Conservation (phyloP, 495 filamentous ascomycete genomes). For the Penicillium lagena region DNA sequence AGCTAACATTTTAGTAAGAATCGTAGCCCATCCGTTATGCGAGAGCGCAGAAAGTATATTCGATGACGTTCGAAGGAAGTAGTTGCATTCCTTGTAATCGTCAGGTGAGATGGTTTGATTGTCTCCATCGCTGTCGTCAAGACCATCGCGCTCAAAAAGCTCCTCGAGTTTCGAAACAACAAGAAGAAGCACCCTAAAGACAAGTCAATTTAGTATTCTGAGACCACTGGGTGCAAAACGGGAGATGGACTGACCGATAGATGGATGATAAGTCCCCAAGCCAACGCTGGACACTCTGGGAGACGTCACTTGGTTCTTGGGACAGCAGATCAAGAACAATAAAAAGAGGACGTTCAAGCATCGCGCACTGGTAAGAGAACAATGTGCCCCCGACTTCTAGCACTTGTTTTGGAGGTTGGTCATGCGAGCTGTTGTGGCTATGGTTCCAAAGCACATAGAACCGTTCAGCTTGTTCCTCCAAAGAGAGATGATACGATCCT, state of each 20-base stretch:
- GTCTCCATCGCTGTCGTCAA: conserved; percentile 5
- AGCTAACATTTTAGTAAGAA: conserved; percentile 28
- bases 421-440: conserved; percentile 58
- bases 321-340: conserved; percentile 72
- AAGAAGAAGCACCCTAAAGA: conserved; percentile 36
- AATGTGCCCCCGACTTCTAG: conserved; percentile 30
- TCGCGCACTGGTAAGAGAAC: conserved; percentile 41
- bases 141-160: conserved; percentile 22
- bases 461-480: conserved; percentile 37
- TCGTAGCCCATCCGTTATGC: conserved; percentile 35
- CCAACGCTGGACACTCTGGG: conserved; percentile 74
- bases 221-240: not conserved
- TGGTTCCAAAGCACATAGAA: conserved; percentile 77
- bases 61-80: conserved; percentile 69
- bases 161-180: conserved; percentile 32
- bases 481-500: conserved; percentile 21
- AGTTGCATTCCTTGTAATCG: conserved; percentile 69
- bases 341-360: conserved; percentile 78
- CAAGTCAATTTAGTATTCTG: conserved; percentile 6
- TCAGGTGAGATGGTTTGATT: conserved; percentile 34
- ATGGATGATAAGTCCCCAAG: conserved; percentile 61
- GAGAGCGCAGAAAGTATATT: conserved; percentile 54
- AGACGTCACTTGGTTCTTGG: conserved; percentile 67
- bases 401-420: conserved; percentile 46
- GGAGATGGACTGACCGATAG: conserved; percentile 24